Conservation (phyloP, 2,329 filamentous ascomycete species). For the Aureobasidium sp. region DNA sequence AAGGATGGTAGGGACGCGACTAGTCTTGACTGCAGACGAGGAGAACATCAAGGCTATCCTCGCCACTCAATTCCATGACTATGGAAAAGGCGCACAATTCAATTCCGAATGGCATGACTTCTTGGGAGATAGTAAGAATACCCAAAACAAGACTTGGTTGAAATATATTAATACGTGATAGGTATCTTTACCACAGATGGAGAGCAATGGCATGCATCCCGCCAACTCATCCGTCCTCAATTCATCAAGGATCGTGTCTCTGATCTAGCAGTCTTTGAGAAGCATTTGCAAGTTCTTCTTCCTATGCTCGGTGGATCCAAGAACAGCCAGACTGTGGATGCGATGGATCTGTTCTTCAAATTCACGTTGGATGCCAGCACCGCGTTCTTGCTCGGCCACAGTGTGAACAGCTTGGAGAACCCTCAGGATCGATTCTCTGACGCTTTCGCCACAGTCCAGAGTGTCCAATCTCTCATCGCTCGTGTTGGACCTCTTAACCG, state of each 20-base stretch:
- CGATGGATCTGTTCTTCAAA: slow-evolving; percentile 73
- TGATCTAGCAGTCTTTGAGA: slow-evolving; percentile 73
- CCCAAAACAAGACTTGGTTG: slow-evolving; percentile 6
- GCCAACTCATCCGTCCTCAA: slow-evolving; percentile 76
- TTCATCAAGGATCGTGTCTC: slow-evolving; percentile 79
- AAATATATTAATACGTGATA: slow-evolving; percentile 13
- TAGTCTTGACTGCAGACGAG: slow-evolving; percentile 69
- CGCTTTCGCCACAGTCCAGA: slow-evolving; percentile 72
- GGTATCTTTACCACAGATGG: slow-evolving; percentile 66
- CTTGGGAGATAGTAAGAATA: slow-evolving; percentile 65
- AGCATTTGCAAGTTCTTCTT: slow-evolving; percentile 67
- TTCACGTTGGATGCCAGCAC: slow-evolving; percentile 79
- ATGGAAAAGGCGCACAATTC: slow-evolving; percentile 71
- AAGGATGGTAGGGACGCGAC: slow-evolving; percentile 45
- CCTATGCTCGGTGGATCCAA: slow-evolving; percentile 42
- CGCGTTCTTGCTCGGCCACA: slow-evolving; percentile 74
- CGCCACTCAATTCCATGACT: slow-evolving; percentile 79
- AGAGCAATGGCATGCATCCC: slow-evolving; percentile 65
- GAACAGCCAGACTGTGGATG: slow-evolving; percentile 50
- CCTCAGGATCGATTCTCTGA: slow-evolving; percentile 63
- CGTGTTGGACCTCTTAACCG: slow-evolving; percentile 55
- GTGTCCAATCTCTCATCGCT: slow-evolving; percentile 58
- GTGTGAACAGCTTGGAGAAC: slow-evolving; percentile 53
- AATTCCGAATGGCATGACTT: slow-evolving; percentile 67
- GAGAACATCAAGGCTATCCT: slow-evolving; percentile 89